Percentiles rank a stretch among this genome's conserved stretches.
Conservation (phyloP, 192 early-diverging fungal genomes). For the Phlyctochytrium arcticum region DNA sequence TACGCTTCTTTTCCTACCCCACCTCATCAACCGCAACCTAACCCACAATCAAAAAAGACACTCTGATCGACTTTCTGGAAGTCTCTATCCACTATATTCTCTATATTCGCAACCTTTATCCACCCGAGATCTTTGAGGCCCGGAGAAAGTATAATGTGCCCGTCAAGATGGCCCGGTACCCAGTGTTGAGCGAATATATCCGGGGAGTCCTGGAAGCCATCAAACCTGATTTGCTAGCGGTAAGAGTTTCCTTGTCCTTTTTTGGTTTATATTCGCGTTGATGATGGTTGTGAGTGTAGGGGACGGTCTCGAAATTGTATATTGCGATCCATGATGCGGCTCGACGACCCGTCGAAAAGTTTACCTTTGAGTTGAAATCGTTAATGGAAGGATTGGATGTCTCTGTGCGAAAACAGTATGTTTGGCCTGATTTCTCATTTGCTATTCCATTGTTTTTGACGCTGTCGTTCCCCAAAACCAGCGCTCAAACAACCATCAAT, state of each 20-base stretch:
- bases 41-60: conserved; percentile 9
- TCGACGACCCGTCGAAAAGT: conserved; percentile 29
- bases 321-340: conserved; percentile 25
- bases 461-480: background rate
- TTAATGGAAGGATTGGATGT: conserved; percentile 22
- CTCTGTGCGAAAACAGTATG: conserved; percentile 15
- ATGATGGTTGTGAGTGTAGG: conserved; percentile 5
- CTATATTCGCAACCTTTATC: conserved; percentile 35
- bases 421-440: background rate
- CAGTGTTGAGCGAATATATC: conserved; percentile 40
- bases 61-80: conserved; percentile 40
- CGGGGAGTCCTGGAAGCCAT: conserved; percentile 31
- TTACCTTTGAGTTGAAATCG: conserved; percentile 30
- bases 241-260: background rate
- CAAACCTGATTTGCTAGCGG: conserved; percentile 32
- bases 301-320: conserved; percentile 26
- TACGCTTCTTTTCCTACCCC: background rate
- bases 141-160: conserved; percentile 30
- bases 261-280: background rate
- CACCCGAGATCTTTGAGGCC: conserved; percentile 29
- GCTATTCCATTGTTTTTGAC: background rate
- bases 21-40: background rate
- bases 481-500: conserved; percentile 22
- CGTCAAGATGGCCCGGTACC: conserved; percentile 34
- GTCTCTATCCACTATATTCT: conserved; percentile 43